Evolutionary conservation across 2,329 filamentous ascomycete genomes (phyloP).

Genomic region (Stemphylium lycopersici): DNA sequence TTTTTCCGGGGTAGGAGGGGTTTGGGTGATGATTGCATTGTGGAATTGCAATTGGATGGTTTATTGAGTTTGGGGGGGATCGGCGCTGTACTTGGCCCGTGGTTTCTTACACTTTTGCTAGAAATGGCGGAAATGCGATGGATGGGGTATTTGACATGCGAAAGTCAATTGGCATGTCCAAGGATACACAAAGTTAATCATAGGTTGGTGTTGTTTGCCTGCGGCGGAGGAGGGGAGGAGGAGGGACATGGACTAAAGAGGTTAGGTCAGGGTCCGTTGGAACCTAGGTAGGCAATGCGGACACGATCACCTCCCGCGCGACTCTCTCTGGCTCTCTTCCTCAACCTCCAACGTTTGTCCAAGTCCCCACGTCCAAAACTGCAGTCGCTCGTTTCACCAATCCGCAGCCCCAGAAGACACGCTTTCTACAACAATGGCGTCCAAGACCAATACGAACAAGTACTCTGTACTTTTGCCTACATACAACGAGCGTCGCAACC

Average conservation of each 20-base stretch:
- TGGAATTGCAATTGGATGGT: constrained; percentile 11
- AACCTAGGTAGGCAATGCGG: constrained; percentile 14
- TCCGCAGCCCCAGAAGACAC: constrained; percentile 16
- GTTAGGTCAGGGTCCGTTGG: constrained; percentile 23
- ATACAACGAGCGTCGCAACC: constrained; percentile 97
- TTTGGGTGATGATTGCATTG: constrained; percentile 9
- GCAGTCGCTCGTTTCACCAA: constrained; percentile 39
- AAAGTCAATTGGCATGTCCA: neutral
- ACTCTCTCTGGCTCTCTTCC: neutral
- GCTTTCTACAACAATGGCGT: constrained; percentile 32
- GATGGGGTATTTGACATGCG: neutral
- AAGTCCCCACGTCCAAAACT: constrained; percentile 12
- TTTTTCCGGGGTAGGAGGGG: constrained; percentile 21
- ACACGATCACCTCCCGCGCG: constrained; percentile 34
- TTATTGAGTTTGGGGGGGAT: no score
- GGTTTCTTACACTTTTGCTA: neutral
- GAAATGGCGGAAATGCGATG: no score
- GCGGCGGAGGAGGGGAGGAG: constrained; percentile 11
- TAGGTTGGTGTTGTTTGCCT: neutral
- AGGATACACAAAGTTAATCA: neutral
- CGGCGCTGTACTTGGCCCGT: no score
- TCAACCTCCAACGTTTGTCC: constrained; percentile 10
- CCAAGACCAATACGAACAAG: constrained; percentile 65
- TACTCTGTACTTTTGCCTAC: constrained; percentile 98
- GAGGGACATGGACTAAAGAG: constrained; percentile 28